Conservation (phyloP, 2,329 filamentous ascomycete genomes). For the Epichloe typhina region DNA sequence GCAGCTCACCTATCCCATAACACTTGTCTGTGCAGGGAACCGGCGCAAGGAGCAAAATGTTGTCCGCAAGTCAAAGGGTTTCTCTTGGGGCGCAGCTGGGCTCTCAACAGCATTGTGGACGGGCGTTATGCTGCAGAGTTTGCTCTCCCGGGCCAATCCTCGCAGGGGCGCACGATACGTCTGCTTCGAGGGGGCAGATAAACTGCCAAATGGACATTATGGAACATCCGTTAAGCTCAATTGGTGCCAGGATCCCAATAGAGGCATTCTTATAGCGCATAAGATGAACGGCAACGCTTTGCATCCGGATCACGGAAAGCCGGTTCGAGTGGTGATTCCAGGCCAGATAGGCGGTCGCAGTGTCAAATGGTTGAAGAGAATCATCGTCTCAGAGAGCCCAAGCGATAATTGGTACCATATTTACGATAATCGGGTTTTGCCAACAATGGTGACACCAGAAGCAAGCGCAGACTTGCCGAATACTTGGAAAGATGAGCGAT, state of each 20-base stretch:
- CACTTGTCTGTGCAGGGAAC: conserved; percentile 85
- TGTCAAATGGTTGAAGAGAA: conserved; percentile 80
- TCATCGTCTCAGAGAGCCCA: conserved; percentile 64
- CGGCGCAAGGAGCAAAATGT: conserved; percentile 86
- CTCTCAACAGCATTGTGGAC: conserved; percentile 83
- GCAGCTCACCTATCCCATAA: conserved; percentile 75
- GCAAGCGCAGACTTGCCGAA: conserved; percentile 59
- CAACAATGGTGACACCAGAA: conserved; percentile 75
- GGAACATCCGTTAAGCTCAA: conserved; percentile 79
- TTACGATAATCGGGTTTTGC: conserved; percentile 81
- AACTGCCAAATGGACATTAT: conserved; percentile 77
- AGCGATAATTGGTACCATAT: conserved; percentile 95
- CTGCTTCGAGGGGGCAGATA: conserved; percentile 84
- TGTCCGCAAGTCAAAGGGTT: conserved; percentile 81
- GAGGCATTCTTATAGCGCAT: conserved; percentile 76
- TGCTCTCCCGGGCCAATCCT: conserved; percentile 57
- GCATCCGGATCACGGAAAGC: conserved; percentile 74
- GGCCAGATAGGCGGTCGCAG: conserved; percentile 86
- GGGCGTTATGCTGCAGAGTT: conserved; percentile 60
- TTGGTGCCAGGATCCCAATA: conserved; percentile 74
- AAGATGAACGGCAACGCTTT: conserved; percentile 81
- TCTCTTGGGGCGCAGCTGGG: conserved; percentile 85
- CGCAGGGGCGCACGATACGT: conserved; percentile 62
- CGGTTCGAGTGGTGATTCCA: conserved; percentile 69
- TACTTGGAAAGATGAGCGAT: conserved; percentile 80